A percentile compares a stretch with the other conserved stretches of the same genome.
phyloP scores from a whole-genome alignment of 83 land plant species.

The Isoetes engelmannii region DNA sequence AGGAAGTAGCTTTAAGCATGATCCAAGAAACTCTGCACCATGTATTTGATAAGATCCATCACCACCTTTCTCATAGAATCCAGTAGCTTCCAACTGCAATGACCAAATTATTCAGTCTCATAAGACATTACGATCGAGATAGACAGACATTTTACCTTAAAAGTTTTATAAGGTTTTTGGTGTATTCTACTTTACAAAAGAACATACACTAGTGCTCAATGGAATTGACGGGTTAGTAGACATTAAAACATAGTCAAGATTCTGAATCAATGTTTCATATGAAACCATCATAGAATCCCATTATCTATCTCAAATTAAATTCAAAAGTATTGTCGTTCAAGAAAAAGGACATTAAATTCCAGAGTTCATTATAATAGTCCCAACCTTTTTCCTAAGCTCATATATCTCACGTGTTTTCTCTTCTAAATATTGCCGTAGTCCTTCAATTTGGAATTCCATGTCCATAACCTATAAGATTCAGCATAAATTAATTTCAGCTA shows the following conservation, averaged over 20 bases:
- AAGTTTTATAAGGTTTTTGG: too few relatives aligned
- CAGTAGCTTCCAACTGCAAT: slow-evolving; percentile 28
- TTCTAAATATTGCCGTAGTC: slow-evolving; percentile 20
- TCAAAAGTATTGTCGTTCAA: too few relatives aligned
- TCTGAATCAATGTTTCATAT: too few relatives aligned
- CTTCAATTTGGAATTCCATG: slow-evolving; percentile 32
- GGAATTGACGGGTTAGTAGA: too few relatives aligned
- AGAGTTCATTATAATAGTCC: too few relatives aligned
- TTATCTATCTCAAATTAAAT: too few relatives aligned
- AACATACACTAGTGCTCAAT: too few relatives aligned
- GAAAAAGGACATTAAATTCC: too few relatives aligned
- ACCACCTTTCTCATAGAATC: slow-evolving; percentile 8
- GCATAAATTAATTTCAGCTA: background rate
- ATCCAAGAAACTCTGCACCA: slow-evolving; percentile 32
- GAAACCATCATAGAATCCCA: too few relatives aligned
- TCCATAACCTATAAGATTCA: slow-evolving; percentile 28
- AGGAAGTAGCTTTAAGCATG: slow-evolving; percentile 15
- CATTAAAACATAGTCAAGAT: too few relatives aligned
- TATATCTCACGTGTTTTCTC: slow-evolving; percentile 24
- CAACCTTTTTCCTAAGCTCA: slow-evolving; percentile 31
- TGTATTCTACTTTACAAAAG: too few relatives aligned
- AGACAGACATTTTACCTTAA: background rate
- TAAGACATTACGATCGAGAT: background rate
- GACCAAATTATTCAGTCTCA: background rate
- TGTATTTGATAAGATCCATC: slow-evolving; percentile 16